Evolutionary conservation across 495 filamentous ascomycete genomes (phyloP).

Genomic region (Pyrenopolyporus hunteri): DNA sequence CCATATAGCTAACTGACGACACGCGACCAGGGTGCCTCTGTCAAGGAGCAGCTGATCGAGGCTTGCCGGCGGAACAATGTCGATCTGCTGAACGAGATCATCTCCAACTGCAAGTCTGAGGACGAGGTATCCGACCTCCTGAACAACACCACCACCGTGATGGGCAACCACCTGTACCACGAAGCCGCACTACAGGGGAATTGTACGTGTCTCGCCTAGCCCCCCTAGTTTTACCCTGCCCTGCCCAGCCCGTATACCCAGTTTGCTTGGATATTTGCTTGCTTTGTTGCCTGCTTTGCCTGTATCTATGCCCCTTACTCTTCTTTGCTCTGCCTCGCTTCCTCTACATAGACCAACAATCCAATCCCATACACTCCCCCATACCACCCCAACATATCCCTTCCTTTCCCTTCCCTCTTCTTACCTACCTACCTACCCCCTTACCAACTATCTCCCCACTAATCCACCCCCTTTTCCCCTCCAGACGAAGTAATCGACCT

Average conservation of each 20-base stretch:
- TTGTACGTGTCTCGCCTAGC: slow-evolving; percentile 57
- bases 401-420: neutral
- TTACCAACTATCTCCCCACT: too few species aligned
- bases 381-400: too few species aligned
- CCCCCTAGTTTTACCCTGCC: neutral
- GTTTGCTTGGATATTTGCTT: too few species aligned
- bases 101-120: slow-evolving; percentile 55
- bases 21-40: slow-evolving; percentile 76
- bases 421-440: too few species aligned
- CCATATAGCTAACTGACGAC: neutral
- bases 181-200: slow-evolving; percentile 84
- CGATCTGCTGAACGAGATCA: slow-evolving; percentile 70
- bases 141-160: slow-evolving; percentile 79
- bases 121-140: slow-evolving; percentile 69
- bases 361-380: too few species aligned
- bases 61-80: slow-evolving; percentile 91
- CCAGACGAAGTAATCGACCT: slow-evolving; percentile 84
- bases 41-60: slow-evolving; percentile 85
- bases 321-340: neutral
- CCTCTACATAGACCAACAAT: too few species aligned
- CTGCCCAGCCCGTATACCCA: too few species aligned
- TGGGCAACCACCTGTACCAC: slow-evolving; percentile 89
- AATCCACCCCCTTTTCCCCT: neutral
- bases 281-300: too few species aligned
- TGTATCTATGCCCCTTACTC: too few species aligned